A percentile compares a stretch with the other conserved stretches of the same genome.
Conservation (phyloP, 768 basidiomycete genomes). For the Calocybe gangraenosa region DNA sequence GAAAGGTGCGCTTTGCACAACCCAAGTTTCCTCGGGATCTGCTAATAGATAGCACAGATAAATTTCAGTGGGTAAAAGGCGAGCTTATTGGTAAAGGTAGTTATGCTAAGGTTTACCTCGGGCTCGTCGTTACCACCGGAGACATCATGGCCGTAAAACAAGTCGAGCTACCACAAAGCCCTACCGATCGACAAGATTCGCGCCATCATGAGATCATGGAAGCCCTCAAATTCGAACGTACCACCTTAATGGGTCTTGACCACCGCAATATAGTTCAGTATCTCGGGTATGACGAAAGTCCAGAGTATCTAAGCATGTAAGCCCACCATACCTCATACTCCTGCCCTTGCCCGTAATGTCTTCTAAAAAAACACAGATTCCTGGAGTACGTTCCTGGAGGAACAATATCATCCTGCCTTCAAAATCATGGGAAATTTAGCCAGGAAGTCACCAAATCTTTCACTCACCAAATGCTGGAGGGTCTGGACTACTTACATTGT, state of each 20-base stretch:
- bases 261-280: conserved; percentile 93
- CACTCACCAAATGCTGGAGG: conserved; percentile 79
- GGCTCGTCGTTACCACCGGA: conserved; percentile 83
- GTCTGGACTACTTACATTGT: conserved; percentile 83
- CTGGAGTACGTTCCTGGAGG: conserved; percentile 95
- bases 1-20: conserved; percentile 9
- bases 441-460: conserved; percentile 85
- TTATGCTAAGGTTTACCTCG: conserved; percentile 89
- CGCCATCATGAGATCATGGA: conserved; percentile 68
- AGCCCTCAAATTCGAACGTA: conserved; percentile 81
- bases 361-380: conserved; percentile 54
- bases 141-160: conserved; percentile 97
- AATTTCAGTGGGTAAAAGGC: conserved; percentile 91
- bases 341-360: conserved; percentile 4
- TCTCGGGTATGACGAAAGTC: conserved; percentile 81
- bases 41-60: conserved; percentile 31
- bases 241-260: conserved; percentile 82
- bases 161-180: conserved; percentile 79
- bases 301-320: conserved; percentile 74
- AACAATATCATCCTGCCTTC: conserved; percentile 76
- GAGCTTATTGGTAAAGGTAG: conserved; percentile 93
- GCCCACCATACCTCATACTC: conserved; percentile 2
- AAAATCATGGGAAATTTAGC: conserved; percentile 76
- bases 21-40: not conserved
- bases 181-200: conserved; percentile 61